Evolutionary conservation across 441 rosid species (phyloP).

Genomic region (Gossypium davidsonii): DNA sequence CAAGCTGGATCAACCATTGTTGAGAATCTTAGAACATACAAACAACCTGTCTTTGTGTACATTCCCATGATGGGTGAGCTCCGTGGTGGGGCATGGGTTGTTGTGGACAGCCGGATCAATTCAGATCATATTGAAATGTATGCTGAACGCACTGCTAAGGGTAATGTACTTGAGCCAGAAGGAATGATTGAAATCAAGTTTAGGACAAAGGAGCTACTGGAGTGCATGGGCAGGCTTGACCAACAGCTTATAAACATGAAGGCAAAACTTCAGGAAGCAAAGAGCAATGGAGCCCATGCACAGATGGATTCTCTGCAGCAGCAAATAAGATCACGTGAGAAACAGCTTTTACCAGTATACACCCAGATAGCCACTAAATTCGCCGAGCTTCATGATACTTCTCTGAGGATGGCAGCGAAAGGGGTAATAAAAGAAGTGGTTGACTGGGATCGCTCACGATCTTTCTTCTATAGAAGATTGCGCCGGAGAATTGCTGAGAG

Average conservation of each 20-base stretch:
- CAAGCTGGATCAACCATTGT: constrained; percentile 99
- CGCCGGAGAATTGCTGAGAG: constrained; percentile 70
- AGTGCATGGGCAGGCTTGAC: constrained; percentile 98
- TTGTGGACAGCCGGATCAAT: constrained; percentile 90
- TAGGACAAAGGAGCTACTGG: constrained; percentile 82
- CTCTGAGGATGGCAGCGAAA: constrained; percentile 93
- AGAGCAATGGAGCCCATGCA: constrained; percentile 36
- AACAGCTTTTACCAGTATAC: constrained; percentile 81
- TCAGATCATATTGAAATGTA: constrained; percentile 97
- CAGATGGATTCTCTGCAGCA: constrained; percentile 52
- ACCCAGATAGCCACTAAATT: constrained; percentile 92
- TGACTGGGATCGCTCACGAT: constrained; percentile 71
- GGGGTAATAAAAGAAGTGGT: constrained; percentile 91
- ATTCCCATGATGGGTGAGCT: constrained; percentile 99
- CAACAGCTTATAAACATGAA: constrained; percentile 58
- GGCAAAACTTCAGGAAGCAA: constrained; percentile 67
- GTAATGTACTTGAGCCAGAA: constrained; percentile 98
- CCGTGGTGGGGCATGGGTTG: constrained; percentile 99
- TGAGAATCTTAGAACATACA: constrained; percentile 94
- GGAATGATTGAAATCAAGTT: constrained; percentile 97
- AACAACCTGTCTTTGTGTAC: constrained; percentile 94
- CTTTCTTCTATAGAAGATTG: constrained; percentile 70
- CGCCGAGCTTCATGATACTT: constrained; percentile 93
- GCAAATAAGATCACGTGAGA: constrained; percentile 76
- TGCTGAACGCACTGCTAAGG: constrained; percentile 91